A percentile compares a stretch with the other conserved stretches of the same genome.
phyloP scores from a whole-genome alignment of 352 stramenopile genomes.

The Globisporangium lucens region DNA sequence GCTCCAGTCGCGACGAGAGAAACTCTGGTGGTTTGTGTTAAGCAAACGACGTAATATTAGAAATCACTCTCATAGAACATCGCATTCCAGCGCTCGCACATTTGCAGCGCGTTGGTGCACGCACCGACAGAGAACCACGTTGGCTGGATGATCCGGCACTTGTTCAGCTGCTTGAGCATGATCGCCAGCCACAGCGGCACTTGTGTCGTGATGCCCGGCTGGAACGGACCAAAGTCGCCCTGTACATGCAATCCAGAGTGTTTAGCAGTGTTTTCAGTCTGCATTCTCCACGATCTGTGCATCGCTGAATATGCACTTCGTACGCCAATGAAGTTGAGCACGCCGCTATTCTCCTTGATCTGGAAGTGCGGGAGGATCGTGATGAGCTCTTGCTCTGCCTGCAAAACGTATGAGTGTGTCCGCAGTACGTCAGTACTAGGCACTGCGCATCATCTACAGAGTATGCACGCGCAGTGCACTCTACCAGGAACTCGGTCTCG shows the following conservation, averaged over 20 bases:
- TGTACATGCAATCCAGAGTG: conserved; percentile 13
- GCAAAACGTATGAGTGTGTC: neutral
- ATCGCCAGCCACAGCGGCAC: conserved; percentile 89
- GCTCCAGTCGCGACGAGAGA: conserved; percentile 52
- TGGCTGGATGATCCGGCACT: conserved; percentile 80
- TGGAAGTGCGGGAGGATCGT: conserved; percentile 85
- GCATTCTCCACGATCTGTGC: no score
- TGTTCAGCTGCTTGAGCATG: conserved; percentile 87
- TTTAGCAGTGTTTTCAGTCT: neutral
- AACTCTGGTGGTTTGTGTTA: conserved; percentile 34
- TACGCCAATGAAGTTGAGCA: conserved; percentile 83
- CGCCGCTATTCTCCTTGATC: conserved; percentile 66
- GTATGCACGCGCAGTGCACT: neutral
- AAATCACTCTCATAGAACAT: neutral
- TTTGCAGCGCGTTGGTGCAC: neutral
- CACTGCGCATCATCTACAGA: neutral
- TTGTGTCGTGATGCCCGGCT: conserved; percentile 76
- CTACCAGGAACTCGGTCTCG: conserved; percentile 81
- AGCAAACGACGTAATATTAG: neutral
- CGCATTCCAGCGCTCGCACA: neutral
- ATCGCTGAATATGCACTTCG: neutral
- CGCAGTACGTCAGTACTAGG: neutral
- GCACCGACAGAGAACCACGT: conserved; percentile 79
- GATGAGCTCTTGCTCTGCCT: conserved; percentile 88
- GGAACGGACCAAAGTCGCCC: conserved; percentile 88